These are phyloP conservation scores for Didymella segeticola DNA, from an alignment of 2,329 filamentous ascomycete genomes.

Conservation along the genomic window DNA sequence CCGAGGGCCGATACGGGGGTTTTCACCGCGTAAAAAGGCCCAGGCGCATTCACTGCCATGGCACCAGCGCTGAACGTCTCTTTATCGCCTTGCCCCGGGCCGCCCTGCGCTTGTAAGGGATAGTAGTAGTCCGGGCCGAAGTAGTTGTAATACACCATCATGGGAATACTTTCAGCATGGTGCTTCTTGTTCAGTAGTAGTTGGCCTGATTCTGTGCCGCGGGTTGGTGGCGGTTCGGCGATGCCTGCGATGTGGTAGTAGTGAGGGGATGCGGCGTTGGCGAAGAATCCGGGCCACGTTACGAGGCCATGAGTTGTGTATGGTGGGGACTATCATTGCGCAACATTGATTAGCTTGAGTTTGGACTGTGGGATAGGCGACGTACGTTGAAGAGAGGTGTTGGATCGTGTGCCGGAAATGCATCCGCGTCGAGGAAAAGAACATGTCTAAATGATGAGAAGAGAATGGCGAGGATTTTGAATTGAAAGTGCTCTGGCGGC, in stretches of 20 bases:
- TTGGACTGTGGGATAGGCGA: background rate
- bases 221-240: conserved; percentile 40
- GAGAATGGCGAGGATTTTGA: conserved; percentile 65
- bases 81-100: conserved; percentile 56
- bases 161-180: conserved; percentile 56
- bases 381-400: conserved; percentile 55
- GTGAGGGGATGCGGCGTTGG: conserved; percentile 50
- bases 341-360: background rate
- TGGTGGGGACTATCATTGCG: conserved; percentile 45
- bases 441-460: conserved; percentile 66
- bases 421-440: conserved; percentile 65
- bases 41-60: conserved; percentile 49
- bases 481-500: conserved; percentile 53
- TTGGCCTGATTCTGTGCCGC: conserved; percentile 58
- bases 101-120: conserved; percentile 54
- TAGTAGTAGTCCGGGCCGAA: conserved; percentile 62
- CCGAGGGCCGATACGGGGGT: conserved; percentile 44
- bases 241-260: conserved; percentile 56
- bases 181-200: conserved; percentile 57
- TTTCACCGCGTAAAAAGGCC: conserved; percentile 52
- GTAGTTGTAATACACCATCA: conserved; percentile 63
- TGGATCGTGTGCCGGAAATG: conserved; percentile 59
- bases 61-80: conserved; percentile 58
- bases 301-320: conserved; percentile 61
- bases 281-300: conserved; percentile 65